Evolutionary conservation across 2,329 filamentous ascomycete genomes (phyloP).

Genomic region (Fusarium papillatum): DNA sequence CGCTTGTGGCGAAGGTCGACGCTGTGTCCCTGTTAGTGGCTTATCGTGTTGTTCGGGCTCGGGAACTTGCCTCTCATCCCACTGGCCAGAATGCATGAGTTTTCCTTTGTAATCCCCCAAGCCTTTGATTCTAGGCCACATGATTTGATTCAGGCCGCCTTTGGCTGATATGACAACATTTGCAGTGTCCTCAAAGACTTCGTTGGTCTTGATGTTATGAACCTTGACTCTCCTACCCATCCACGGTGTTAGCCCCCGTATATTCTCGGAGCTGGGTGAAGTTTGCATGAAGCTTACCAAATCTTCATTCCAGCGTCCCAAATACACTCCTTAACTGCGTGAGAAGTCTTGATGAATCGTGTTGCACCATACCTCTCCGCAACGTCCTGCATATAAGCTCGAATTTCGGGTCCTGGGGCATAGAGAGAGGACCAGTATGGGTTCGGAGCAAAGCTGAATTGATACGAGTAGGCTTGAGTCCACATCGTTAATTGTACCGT

Average conservation of each 20-base stretch:
- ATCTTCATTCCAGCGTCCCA: constrained; percentile 11
- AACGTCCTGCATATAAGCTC: constrained; percentile 21
- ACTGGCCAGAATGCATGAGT: constrained; percentile 14
- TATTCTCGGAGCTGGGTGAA: background rate
- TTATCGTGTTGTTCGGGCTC: background rate
- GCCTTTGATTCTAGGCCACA: constrained; percentile 11
- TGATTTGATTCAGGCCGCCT: constrained; percentile 7
- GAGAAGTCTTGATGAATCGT: constrained; percentile 17
- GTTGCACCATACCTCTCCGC: constrained; percentile 17
- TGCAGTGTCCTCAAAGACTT: constrained; percentile 2
- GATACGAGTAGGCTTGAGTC: constrained; percentile 13
- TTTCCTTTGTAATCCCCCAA: constrained; percentile 2
- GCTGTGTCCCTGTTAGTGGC: background rate
- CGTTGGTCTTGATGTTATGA: background rate
- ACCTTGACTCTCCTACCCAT: constrained; percentile 7
- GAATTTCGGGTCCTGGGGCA: constrained; percentile 18
- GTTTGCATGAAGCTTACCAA: background rate
- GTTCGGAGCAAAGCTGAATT: constrained; percentile 21
- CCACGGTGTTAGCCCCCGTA: background rate
- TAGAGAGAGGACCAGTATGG: constrained; percentile 22
- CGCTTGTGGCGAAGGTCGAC: constrained; percentile 1
- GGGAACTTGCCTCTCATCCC: constrained; percentile 4
- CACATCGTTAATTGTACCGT: background rate
- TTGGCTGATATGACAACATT: constrained; percentile 10
- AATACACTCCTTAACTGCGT: background rate